Evolutionary conservation across 192 early-diverging fungal species (phyloP).

Genomic region (Geranomyces michiganensis): DNA sequence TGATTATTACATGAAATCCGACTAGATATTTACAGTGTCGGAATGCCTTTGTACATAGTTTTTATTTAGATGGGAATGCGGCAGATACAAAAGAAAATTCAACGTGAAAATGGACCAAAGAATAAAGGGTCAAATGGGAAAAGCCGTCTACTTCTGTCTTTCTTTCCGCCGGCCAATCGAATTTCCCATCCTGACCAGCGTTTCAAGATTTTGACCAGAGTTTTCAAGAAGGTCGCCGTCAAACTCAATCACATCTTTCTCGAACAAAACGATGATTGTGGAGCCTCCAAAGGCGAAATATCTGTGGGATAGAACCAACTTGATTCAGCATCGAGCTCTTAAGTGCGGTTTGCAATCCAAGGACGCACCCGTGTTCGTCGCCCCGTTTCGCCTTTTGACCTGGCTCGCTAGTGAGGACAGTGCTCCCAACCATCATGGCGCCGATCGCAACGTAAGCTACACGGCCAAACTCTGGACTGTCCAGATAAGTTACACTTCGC

Average conservation of each 20-base stretch:
- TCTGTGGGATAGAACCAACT: constrained; percentile 44
- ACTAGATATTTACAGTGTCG: not conserved
- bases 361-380: constrained; percentile 69
- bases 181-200: constrained; percentile 60
- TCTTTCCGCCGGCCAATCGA: constrained; percentile 42
- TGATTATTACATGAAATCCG: constrained; percentile 75
- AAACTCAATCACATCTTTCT: constrained; percentile 61
- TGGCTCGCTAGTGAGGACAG: constrained; percentile 58
- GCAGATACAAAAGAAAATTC: not conserved
- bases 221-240: constrained; percentile 73
- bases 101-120: not conserved
- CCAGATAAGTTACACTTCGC: constrained; percentile 65
- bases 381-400: constrained; percentile 54
- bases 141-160: not conserved
- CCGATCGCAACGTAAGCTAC: constrained; percentile 74
- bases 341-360: not conserved
- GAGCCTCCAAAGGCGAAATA: constrained; percentile 85
- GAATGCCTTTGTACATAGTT: not conserved
- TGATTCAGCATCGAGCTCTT: not conserved
- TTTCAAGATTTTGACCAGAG: constrained; percentile 67
- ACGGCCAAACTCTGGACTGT: constrained; percentile 67
- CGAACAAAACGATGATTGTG: constrained; percentile 72
- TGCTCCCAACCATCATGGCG: constrained; percentile 86
- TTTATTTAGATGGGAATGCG: not conserved
- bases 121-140: not conserved